Evolutionary conservation across 2,329 filamentous ascomycete genomes (phyloP), one percentile per base, ranked within the genome.

Genomic region (Fusarium sp.): DNA sequence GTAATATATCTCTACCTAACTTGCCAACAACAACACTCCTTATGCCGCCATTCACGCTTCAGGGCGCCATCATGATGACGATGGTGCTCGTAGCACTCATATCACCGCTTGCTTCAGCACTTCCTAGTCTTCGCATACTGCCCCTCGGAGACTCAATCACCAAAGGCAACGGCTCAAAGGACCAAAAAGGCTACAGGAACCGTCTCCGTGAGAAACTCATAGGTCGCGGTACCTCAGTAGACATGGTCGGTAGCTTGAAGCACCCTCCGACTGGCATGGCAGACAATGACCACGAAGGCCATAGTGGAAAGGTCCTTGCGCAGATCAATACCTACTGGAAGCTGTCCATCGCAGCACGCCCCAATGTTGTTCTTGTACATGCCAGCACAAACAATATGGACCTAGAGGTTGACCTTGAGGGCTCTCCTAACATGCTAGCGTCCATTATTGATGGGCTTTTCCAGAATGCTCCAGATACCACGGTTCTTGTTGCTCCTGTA

Each of bases 101-200:
- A 30, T 44, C 24, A 15, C 66, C 66, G 8, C 48, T 50, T 22
- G 47, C 36, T 8, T 39, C 65, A 20, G 66, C 55, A 15, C 48
- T 73, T 14, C 68, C 68, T 3, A 41, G 17, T 26, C 68, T 73
- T n/a, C 68, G 68, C 8, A 68, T 72, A 47, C 45, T 72, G 28
- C 68, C 68, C 15, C 68, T 73, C 4, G 70, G 68, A 59, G 70
- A 73, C n/a, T 73, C 70, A 17, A 73, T 73, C 64, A 73, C 68
- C 28, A 73, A 72, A 28, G 70, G 70, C 10, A 73, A 57, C 22
- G 68, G 68, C 13, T 71, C 68, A 7, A 54, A 38, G n/a, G 70
- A 59, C 26, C 30, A 34, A 12, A 44, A 32, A 5, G 70, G 70
- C 20, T 73, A 72, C 36, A 52, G 68, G 4, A 45, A 42, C 8